phyloP scores from a whole-genome alignment of 2,329 filamentous ascomycete genomes.

The Pseudogymnoascus sp. region DNA sequence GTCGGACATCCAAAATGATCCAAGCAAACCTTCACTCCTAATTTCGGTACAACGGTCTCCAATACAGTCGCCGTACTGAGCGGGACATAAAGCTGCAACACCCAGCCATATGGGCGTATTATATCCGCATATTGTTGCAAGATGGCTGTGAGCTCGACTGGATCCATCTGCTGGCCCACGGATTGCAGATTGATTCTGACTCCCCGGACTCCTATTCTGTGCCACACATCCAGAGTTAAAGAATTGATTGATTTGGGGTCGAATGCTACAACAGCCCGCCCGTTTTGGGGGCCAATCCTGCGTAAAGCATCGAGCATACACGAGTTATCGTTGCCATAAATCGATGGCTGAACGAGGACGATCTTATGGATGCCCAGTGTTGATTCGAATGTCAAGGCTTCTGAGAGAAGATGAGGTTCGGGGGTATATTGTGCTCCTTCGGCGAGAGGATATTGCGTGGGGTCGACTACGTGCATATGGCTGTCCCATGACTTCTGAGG shows the following conservation, averaged over 20 bases:
- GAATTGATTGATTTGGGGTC: conserved; percentile 37
- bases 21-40: conserved; percentile 48
- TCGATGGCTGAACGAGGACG: conserved; percentile 55
- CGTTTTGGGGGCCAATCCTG: conserved; percentile 41
- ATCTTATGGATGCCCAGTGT: conserved; percentile 46
- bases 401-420: conserved; percentile 39
- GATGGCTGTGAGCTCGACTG: conserved; percentile 34
- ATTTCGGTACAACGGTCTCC: conserved; percentile 39
- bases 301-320: conserved; percentile 49
- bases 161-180: conserved; percentile 32
- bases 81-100: conserved; percentile 51
- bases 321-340: conserved; percentile 54
- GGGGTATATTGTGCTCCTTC: conserved; percentile 46
- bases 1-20: conserved; percentile 52
- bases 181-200: conserved; percentile 54
- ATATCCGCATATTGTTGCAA: conserved; percentile 43
- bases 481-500: conserved; percentile 36
- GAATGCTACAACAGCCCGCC: conserved; percentile 49
- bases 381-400: conserved; percentile 45
- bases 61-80: conserved; percentile 43
- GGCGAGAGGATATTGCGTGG: conserved; percentile 41
- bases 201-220: conserved; percentile 50
- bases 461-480: conserved; percentile 58
- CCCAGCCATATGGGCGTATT: conserved; percentile 46
- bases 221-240: conserved; percentile 44